Percentiles rank a stretch among this genome's conserved stretches.
Conservation (phyloP, 768 basidiomycete genomes). For the Mycena capillaripes region DNA sequence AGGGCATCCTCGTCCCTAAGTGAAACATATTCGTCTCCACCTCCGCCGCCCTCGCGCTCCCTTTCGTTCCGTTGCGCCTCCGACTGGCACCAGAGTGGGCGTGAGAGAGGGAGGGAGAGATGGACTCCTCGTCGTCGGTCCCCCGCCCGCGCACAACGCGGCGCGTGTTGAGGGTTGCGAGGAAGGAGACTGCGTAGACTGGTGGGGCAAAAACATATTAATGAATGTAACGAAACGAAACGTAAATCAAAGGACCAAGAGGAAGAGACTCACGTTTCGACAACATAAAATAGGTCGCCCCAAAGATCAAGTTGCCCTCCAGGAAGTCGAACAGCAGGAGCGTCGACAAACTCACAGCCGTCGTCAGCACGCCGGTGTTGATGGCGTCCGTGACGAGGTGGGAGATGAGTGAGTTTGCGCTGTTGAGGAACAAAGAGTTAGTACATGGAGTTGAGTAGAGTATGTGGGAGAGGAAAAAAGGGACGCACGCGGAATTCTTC, state of each 20-base stretch:
- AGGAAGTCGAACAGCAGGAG: too few species aligned
- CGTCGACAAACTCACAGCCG: too few species aligned
- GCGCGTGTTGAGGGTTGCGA: slow-evolving; percentile 77
- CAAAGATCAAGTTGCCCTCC: too few species aligned
- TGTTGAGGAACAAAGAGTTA: slow-evolving; percentile 38
- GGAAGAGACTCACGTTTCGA: too few species aligned
- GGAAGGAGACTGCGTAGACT: slow-evolving; percentile 68
- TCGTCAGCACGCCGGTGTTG: too few species aligned
- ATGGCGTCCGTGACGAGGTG: too few species aligned
- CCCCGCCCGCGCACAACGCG: slow-evolving; percentile 66
- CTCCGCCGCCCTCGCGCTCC: slow-evolving; percentile 59
- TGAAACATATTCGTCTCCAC: too few species aligned
- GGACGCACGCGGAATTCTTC: slow-evolving; percentile 51
- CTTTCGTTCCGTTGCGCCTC: too few species aligned
- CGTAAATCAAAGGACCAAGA: slow-evolving; percentile 80
- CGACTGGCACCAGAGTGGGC: too few species aligned
- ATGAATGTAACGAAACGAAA: slow-evolving; percentile 57
- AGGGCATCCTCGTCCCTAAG: slow-evolving; percentile 61
- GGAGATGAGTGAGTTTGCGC: slow-evolving; percentile 73
- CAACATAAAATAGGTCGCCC: too few species aligned
- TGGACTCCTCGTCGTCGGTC: slow-evolving; percentile 59
- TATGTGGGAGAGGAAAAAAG: background rate
- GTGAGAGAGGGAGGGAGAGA: too few species aligned
- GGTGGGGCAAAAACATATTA: slow-evolving; percentile 47
- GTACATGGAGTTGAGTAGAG: too few species aligned